Evolutionary conservation across 2,329 filamentous ascomycete species (phyloP), one percentile per base, ranked within the genome.

Genomic region (Nemania diffusa): DNA sequence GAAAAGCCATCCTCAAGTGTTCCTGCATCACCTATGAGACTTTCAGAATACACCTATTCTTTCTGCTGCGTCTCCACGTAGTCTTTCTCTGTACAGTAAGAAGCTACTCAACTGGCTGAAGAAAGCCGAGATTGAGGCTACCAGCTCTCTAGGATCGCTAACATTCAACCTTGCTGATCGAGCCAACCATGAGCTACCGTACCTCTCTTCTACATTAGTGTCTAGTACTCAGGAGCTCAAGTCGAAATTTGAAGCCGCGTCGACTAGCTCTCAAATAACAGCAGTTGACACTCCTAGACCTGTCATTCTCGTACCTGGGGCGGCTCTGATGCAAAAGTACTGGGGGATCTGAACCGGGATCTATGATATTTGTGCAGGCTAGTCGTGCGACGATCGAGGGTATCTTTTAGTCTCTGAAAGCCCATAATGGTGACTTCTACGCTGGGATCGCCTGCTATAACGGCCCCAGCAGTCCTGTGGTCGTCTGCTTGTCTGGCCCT

Each of bases 251-350:
- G 37, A 61, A 51, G 48, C 32, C 13, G 42, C 11, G 7, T 44
- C 57, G 24, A 57, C 11, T 22, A 40, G 50, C 57, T 24, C 44
- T 57, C 44, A 32, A 22, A 37, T 34, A 46, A 37, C 63, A 69
- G n/a, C 74, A 74, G 1, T 69, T 75, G 3, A 67, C 78, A 1
- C 61, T 52, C 80, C 5, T 75, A 75, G 63, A 78, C 64, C 60
- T 17, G 29, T 44, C 7, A 24, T 67, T 6, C 50, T 67, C 3
- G 46, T 58, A 0, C 64, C 79, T 50, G 73, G 74, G 3, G 79
- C 80, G 0, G n/a, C 42, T 13, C 20, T 73, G 24, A 67, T 75
- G 42, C 29, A 68, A 56, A 37, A 62, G 57, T 42, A 66, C 65
- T 72, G 44, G 72, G 67, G 17, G 20, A n/a, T 26, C 56, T 7